phyloP scores from a whole-genome alignment of 495 filamentous ascomycete species.

The Annulohypoxylon bovei region DNA sequence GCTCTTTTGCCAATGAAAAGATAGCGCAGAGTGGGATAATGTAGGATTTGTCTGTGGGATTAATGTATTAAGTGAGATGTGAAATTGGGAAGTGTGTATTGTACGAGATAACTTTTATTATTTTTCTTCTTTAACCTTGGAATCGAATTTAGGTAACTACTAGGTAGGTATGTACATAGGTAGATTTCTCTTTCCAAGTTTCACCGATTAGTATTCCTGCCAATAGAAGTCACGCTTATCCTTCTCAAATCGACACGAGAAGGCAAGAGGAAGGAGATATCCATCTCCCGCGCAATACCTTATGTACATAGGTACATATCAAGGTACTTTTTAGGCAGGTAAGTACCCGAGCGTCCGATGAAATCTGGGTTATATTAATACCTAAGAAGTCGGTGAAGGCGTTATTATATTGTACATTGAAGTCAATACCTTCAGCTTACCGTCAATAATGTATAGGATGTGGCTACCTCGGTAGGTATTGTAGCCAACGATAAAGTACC shows the following conservation, averaged over 20 bases:
- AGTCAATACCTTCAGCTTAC: too few relatives aligned
- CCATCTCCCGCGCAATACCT: background rate
- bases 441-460: background rate
- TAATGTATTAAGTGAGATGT: conserved; percentile 1
- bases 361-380: too few relatives aligned
- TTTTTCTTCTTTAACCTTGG: background rate
- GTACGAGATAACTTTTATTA: conserved; percentile 6
- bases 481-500: background rate
- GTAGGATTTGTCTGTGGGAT: conserved; percentile 32
- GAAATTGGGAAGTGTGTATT: background rate
- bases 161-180: background rate
- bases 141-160: background rate
- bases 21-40: conserved; percentile 36
- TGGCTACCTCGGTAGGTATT: too few relatives aligned
- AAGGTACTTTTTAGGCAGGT: too few relatives aligned
- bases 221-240: background rate
- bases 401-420: background rate
- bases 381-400: conserved; percentile 9
- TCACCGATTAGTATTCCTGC: conserved; percentile 11
- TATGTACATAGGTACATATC: too few relatives aligned
- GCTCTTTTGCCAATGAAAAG: conserved; percentile 30
- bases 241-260: background rate
- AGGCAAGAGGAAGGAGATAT: background rate
- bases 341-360: background rate
- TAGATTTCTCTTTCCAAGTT: conserved; percentile 4